Evolutionary conservation across 2,329 filamentous ascomycete genomes (phyloP).

Genomic region (Talaromyces sp.): DNA sequence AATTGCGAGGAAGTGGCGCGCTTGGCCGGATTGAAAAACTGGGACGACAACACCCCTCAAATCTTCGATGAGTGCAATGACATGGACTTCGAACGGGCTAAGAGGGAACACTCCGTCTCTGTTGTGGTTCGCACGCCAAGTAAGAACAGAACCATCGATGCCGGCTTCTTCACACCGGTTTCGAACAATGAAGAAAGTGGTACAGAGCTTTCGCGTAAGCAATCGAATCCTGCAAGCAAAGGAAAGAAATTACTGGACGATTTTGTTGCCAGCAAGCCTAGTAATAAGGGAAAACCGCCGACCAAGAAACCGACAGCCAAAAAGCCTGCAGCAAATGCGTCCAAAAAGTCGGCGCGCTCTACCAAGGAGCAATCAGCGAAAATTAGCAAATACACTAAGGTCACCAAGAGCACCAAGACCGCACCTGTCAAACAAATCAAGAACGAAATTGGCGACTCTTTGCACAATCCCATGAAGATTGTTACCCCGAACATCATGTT

Average conservation of each 20-base stretch:
- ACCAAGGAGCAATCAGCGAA: conserved; percentile 24
- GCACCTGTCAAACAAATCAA: conserved; percentile 22
- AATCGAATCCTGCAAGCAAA: conserved; percentile 28
- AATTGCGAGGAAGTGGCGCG: conserved; percentile 83
- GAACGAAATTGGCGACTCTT: conserved; percentile 22
- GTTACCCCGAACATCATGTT: conserved; percentile 31
- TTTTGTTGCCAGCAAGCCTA: conserved; percentile 16
- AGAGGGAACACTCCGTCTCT: conserved; percentile 32
- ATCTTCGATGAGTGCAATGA: conserved; percentile 42
- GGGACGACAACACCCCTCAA: conserved; percentile 48
- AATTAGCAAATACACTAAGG: conserved; percentile 30
- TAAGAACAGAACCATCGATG: conserved; percentile 25
- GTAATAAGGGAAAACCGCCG: conserved; percentile 12
- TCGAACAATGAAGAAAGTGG: conserved; percentile 37
- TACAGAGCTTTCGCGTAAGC: conserved; percentile 21
- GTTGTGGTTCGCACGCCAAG: conserved; percentile 39
- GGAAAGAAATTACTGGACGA: conserved; percentile 26
- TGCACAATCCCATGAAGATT: conserved; percentile 31
- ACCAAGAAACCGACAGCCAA: conserved; percentile 13
- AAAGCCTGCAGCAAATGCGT: conserved; percentile 15
- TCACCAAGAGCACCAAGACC: conserved; percentile 28
- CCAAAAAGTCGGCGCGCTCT: conserved; percentile 19
- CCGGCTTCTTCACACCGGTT: conserved; percentile 39
- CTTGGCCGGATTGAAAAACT: conserved; percentile 58
- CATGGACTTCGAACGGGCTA: conserved; percentile 42